phyloP scores from a whole-genome alignment of 331 rosid genomes.

The Quercus tomentella region DNA sequence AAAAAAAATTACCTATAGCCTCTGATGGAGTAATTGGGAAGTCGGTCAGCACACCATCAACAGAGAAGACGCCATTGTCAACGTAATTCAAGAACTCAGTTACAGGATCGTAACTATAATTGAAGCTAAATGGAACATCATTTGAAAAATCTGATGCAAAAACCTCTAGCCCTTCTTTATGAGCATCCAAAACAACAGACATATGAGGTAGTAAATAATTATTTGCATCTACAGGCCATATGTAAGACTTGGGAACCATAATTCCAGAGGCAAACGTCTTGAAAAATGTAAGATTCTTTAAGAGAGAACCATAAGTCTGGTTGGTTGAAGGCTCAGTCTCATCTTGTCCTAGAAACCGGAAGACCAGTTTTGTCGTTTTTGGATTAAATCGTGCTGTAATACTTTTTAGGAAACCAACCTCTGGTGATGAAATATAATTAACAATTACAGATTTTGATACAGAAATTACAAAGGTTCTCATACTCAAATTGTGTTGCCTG shows the following conservation, averaged over 20 bases:
- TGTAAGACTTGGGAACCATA: slow-evolving; percentile 77
- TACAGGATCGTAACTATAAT: slow-evolving; percentile 86
- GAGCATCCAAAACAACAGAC: slow-evolving; percentile 73
- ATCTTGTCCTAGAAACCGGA: slow-evolving; percentile 44
- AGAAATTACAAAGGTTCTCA: slow-evolving; percentile 61
- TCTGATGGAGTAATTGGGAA: slow-evolving; percentile 78
- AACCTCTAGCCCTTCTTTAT: slow-evolving; percentile 67
- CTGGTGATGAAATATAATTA: slow-evolving; percentile 83
- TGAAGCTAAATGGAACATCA: slow-evolving; percentile 58
- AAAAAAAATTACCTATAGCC: slow-evolving; percentile 57
- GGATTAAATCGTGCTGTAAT: slow-evolving; percentile 53
- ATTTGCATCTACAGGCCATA: slow-evolving; percentile 57
- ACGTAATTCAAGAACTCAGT: slow-evolving; percentile 62
- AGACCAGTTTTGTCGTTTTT: slow-evolving; percentile 57
- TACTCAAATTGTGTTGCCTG: slow-evolving; percentile 61
- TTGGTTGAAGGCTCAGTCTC: slow-evolving; percentile 61
- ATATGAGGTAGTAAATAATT: slow-evolving; percentile 58
- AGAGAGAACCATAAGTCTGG: slow-evolving; percentile 70
- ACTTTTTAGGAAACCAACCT: slow-evolving; percentile 66
- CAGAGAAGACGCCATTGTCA: slow-evolving; percentile 71
- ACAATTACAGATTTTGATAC: slow-evolving; percentile 32
- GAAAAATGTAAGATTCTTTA: slow-evolving; percentile 67
- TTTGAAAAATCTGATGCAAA: slow-evolving; percentile 66
- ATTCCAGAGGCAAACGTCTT: slow-evolving; percentile 95
- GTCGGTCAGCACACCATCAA: slow-evolving; percentile 91